phyloP scores from a whole-genome alignment of 441 rosid genomes.

The Melastoma candidum region DNA sequence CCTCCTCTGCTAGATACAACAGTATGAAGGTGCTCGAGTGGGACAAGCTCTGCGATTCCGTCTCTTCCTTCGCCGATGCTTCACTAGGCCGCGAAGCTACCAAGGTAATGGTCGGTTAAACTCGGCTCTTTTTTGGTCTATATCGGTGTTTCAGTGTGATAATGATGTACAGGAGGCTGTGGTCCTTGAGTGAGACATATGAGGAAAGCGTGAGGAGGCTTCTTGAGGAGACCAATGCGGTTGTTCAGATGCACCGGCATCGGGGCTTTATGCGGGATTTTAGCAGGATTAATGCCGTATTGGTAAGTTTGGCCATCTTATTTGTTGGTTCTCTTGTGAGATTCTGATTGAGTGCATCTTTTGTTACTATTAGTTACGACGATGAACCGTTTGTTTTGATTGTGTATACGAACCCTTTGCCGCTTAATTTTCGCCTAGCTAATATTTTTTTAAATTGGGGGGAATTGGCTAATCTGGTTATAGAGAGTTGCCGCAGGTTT shows the following conservation, averaged over 20 bases:
- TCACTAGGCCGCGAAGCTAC: slow-evolving; percentile 65
- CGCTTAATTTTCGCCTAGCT: no score
- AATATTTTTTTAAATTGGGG: no score
- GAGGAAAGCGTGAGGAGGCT: slow-evolving; percentile 62
- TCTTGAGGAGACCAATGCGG: slow-evolving; percentile 72
- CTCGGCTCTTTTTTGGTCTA: not conserved
- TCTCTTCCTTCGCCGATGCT: slow-evolving; percentile 69
- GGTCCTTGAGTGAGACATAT: slow-evolving; percentile 51
- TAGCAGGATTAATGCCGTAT: slow-evolving; percentile 35
- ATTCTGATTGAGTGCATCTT: no score
- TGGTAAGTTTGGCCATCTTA: slow-evolving; percentile 22
- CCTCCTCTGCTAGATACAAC: slow-evolving; percentile 26
- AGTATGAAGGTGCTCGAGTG: slow-evolving; percentile 74
- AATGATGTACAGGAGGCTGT: slow-evolving; percentile 34
- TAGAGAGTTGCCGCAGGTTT: no score
- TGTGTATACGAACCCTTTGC: no score
- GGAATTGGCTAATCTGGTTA: no score
- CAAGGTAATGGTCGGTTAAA: slow-evolving; percentile 24
- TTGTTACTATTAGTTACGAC: no score
- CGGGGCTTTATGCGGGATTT: slow-evolving; percentile 61
- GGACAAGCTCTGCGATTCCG: slow-evolving; percentile 80
- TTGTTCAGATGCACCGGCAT: slow-evolving; percentile 60
- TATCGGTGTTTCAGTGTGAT: not conserved
- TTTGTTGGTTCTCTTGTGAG: no score
- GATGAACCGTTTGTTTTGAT: no score